phyloP scores from a whole-genome alignment of 2,329 filamentous ascomycete species.

The Lachnellula suecica region DNA sequence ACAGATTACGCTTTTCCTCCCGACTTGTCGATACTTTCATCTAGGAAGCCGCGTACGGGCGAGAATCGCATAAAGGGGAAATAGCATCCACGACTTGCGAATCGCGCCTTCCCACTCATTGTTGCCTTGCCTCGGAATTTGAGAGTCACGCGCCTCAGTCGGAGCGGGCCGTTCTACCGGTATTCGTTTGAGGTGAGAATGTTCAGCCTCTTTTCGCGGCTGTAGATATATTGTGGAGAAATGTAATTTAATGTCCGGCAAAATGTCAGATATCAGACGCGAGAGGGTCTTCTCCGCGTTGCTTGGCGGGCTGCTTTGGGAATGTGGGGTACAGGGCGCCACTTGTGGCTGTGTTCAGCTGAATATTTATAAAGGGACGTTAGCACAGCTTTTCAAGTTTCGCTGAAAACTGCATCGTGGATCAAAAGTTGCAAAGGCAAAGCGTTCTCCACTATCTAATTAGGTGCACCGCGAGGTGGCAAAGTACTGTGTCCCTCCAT shows the following conservation, averaged over 20 bases:
- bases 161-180: conserved; percentile 7
- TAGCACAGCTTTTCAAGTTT: no score
- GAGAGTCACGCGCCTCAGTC: background rate
- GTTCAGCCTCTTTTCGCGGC: background rate
- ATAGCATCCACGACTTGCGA: no score
- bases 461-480: background rate
- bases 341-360: background rate
- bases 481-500: background rate
- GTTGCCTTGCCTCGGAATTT: background rate
- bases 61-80: no score
- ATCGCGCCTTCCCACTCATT: background rate
- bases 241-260: background rate
- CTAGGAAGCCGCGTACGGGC: no score
- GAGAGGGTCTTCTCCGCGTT: no score
- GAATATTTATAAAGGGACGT: background rate
- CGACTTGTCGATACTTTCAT: background rate
- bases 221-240: background rate
- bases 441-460: background rate
- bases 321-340: background rate
- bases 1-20: background rate
- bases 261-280: no score
- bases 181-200: background rate
- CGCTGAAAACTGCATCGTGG: no score
- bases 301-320: no score
- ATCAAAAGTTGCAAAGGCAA: no score